Conservation (phyloP, 495 filamentous ascomycete species). For the Hyaloscypha finlandica region DNA sequence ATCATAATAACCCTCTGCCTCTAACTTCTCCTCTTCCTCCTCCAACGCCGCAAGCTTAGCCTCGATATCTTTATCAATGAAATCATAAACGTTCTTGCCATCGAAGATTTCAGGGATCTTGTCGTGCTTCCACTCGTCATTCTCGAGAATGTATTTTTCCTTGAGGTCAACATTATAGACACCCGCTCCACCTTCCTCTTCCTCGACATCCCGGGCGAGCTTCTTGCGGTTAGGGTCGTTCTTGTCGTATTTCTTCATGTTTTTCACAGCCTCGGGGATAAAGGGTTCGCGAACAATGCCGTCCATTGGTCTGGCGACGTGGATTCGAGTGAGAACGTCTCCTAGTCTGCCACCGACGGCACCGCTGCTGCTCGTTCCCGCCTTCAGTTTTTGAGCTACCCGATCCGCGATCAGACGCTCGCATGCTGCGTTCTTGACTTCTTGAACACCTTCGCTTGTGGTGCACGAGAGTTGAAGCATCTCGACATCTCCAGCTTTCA, state of each 20-base stretch:
- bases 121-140: slow-evolving; percentile 93
- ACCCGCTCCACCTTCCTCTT: slow-evolving; percentile 89
- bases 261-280: slow-evolving; percentile 83
- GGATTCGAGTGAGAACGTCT: slow-evolving; percentile 89
- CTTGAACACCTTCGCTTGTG: slow-evolving; percentile 89
- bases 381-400: slow-evolving; percentile 93
- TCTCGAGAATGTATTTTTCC: slow-evolving; percentile 79
- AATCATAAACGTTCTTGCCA: slow-evolving; percentile 96
- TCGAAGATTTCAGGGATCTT: slow-evolving; percentile 91
- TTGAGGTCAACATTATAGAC: slow-evolving; percentile 93
- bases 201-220: slow-evolving; percentile 86
- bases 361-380: slow-evolving; percentile 73
- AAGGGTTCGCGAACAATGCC: slow-evolving; percentile 77
- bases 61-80: slow-evolving; percentile 95
- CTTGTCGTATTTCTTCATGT: slow-evolving; percentile 84
- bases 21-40: slow-evolving; percentile 88
- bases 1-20: slow-evolving; percentile 70
- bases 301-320: slow-evolving; percentile 89
- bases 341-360: slow-evolving; percentile 75
- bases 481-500: slow-evolving; percentile 86
- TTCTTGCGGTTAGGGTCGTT: slow-evolving; percentile 76
- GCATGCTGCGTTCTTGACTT: slow-evolving; percentile 92
- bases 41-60: slow-evolving; percentile 86
- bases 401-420: slow-evolving; percentile 89
- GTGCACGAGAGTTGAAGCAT: slow-evolving; percentile 90